Percentiles rank a stretch among this genome's conserved stretches.
These are phyloP conservation scores for Cyanidium caldarium DNA, from an alignment of 23 red algal species.

Conservation along the genomic window DNA sequence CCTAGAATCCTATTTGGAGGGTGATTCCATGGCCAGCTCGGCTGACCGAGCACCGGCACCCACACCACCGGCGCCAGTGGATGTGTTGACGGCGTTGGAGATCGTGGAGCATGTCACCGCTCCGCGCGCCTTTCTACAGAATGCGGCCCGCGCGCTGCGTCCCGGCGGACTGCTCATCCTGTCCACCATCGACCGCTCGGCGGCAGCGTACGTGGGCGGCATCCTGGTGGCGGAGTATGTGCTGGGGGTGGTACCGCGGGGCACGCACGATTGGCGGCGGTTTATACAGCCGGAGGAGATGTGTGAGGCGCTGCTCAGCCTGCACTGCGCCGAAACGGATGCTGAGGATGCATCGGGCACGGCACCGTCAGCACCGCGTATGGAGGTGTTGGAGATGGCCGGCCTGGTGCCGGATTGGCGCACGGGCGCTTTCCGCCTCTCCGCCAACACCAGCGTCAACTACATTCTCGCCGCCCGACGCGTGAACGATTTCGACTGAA, in stretches of 20 bases:
- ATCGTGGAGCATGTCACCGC: slow-evolving; percentile 81
- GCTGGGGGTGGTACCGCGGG: slow-evolving; percentile 39
- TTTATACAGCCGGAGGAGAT: slow-evolving; percentile 69
- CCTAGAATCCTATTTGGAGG: slow-evolving; percentile 20
- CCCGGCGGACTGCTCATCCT: slow-evolving; percentile 64
- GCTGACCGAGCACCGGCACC: no score
- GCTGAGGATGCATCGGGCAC: neutral
- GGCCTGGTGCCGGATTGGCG: neutral
- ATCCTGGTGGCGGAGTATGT: slow-evolving; percentile 59
- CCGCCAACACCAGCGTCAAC: neutral
- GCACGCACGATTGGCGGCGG: slow-evolving; percentile 82
- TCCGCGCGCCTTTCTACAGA: slow-evolving; percentile 32
- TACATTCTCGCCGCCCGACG: neutral
- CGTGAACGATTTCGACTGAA: no score
- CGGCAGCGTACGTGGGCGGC: slow-evolving; percentile 26
- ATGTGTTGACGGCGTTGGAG: slow-evolving; percentile 67
- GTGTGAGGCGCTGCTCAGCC: neutral
- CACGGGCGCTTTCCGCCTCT: neutral
- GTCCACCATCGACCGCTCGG: slow-evolving; percentile 64
- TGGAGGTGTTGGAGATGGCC: neutral
- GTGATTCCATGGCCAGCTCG: neutral
- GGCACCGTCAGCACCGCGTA: neutral
- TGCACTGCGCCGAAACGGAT: neutral
- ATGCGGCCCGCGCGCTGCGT: slow-evolving; percentile 17
- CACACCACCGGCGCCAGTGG: slow-evolving; percentile 19